Conservation (phyloP, 148 eudicot species). For the Camellia japonica region DNA sequence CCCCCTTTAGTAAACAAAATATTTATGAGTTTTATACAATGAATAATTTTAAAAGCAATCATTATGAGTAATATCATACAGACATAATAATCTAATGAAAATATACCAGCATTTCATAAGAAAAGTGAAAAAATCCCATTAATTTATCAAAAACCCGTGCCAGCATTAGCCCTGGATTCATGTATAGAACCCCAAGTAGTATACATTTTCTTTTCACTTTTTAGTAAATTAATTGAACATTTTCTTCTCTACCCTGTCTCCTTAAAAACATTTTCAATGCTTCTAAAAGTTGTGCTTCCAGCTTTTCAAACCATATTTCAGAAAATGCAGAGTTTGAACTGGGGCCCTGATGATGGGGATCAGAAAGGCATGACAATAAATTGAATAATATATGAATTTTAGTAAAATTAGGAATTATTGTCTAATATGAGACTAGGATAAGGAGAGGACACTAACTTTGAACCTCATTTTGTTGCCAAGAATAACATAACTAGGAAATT, state of each 20-base stretch:
- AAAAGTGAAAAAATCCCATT: background rate
- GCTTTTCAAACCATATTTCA: background rate
- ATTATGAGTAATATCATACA: background rate
- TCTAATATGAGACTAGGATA: background rate
- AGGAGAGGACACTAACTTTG: slow-evolving; percentile 37
- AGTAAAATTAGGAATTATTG: too few relatives aligned
- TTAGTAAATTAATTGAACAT: background rate
- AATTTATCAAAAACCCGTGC: background rate
- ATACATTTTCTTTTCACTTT: background rate
- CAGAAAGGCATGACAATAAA: too few relatives aligned
- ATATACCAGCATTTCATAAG: background rate
- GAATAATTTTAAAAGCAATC: background rate
- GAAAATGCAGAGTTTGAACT: background rate
- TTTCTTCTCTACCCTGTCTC: background rate
- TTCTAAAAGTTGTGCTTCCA: background rate
- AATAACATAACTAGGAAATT: slow-evolving; percentile 56
- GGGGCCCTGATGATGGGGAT: background rate
- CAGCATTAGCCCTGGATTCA: background rate
- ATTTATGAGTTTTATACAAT: background rate
- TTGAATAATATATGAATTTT: too few relatives aligned
- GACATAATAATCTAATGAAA: background rate
- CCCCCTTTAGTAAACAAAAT: slow-evolving; percentile 48
- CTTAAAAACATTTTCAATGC: background rate
- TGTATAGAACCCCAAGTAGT: background rate
- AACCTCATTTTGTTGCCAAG: slow-evolving; percentile 48